Evolutionary conservation across 148 eudicot genomes (phyloP).

Genomic region (Camellia lanceoleosa): DNA sequence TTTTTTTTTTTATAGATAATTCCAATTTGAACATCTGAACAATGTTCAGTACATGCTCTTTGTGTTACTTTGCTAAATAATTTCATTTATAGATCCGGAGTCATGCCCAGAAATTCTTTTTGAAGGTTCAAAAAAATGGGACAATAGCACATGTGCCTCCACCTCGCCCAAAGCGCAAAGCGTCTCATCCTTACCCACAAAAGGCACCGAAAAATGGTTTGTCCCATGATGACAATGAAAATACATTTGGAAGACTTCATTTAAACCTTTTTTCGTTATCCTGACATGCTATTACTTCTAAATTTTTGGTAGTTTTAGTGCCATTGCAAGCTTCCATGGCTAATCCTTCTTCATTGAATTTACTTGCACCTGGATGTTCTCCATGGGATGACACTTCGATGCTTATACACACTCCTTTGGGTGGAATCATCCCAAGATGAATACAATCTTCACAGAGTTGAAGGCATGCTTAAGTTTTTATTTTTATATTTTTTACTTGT

Average conservation of each 20-base stretch:
- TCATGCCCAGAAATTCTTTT: constrained; percentile 93
- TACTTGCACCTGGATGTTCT: constrained; percentile 61
- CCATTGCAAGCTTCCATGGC: constrained; percentile 56
- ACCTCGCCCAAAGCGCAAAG: constrained; percentile 93
- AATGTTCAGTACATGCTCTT: constrained; percentile 1
- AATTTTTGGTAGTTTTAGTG: constrained; percentile 36
- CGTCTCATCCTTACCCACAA: constrained; percentile 94
- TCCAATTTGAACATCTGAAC: not conserved
- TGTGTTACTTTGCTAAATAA: constrained; percentile 8
- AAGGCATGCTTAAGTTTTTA: constrained; percentile 47
- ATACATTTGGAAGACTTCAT: constrained; percentile 1
- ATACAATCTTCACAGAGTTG: constrained; percentile 42
- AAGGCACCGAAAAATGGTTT: constrained; percentile 79
- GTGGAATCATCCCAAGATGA: constrained; percentile 61
- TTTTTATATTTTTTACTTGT: not conserved
- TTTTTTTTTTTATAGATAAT: not conserved
- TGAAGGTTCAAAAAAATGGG: constrained; percentile 93
- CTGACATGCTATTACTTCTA: constrained; percentile 21
- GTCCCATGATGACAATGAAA: constrained; percentile 15
- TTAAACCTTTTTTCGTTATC: not conserved
- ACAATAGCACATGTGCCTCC: constrained; percentile 88
- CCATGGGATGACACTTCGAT: constrained; percentile 74
- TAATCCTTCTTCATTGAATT: constrained; percentile 57
- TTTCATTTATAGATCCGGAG: constrained; percentile 63
- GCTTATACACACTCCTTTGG: constrained; percentile 40